Base-by-base conservation (phyloP, 169 alveolate genomes). In the Plasmodium malariae region DNA sequence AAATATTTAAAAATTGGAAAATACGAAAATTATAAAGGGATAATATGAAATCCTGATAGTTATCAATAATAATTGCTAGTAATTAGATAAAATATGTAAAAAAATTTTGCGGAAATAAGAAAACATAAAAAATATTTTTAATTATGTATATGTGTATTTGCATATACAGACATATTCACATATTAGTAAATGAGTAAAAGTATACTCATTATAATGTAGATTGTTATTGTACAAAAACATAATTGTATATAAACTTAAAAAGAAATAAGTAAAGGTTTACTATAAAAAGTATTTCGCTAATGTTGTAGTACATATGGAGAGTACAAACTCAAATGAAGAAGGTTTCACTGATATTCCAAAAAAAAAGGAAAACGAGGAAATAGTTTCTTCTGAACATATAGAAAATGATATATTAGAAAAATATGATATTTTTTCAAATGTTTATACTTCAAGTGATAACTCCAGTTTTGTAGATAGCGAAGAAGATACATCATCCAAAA, bases 371-470 rank as follows among this genome's bases (percentile, higher is more conserved):
- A 85, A 45, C 24, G 57, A 48, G 37, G 91, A 67, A 54, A 49
- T 32, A 34, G 21, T 40, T 63, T 24, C 49, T 36, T 45, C 85
- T 19, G 86, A 68, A 68, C 37, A 32, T 40, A 17, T 48, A 85
- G 59, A 85, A 85, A 69, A 85, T 70, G 86, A 55, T 51, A 85
- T 85, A 24, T 85, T 85, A 69, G 91, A 85, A 68, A 43, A 59
- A 48, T 85, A 85, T 67, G 86, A 85, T 45, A 85, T 85, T 69
- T 85, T 85, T 68, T 67, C 87, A 26, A 85, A 69, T 37, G 91
- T 34, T 12, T 85, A 85, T 62, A 37, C 40, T 3, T 85, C 86
- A 26, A 85, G 91, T 60, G 91, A 85, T 68, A 57, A 85, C 86
- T 71, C 69, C 0, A 69, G 74, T 21, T 85, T 54, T 85, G 86